phyloP scores from a whole-genome alignment of 176 grass and related monocot species.

The Hordeum vulgare region DNA sequence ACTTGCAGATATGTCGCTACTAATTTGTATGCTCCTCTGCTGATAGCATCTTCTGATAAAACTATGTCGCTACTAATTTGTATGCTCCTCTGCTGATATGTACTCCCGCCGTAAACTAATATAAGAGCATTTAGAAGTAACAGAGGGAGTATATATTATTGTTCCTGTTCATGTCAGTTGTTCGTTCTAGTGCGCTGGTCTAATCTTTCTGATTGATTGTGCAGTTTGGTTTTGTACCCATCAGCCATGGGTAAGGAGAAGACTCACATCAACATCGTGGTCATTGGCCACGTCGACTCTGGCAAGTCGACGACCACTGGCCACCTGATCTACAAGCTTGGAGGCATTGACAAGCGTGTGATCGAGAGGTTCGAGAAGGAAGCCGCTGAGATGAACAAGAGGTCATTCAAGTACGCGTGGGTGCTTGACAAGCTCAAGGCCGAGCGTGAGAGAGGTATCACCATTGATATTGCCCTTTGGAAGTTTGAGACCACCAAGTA shows the following conservation, averaged over 20 bases:
- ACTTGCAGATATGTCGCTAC: too few species aligned
- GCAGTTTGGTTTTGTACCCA: neutral
- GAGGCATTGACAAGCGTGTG: slow-evolving; percentile 88
- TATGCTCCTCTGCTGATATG: neutral
- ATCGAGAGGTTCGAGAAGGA: slow-evolving; percentile 71
- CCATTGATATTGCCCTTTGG: slow-evolving; percentile 76
- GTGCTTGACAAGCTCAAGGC: slow-evolving; percentile 91
- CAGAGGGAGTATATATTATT: too few species aligned
- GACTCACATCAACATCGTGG: slow-evolving; percentile 62
- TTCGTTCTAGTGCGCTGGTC: neutral
- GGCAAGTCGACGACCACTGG: slow-evolving; percentile 79
- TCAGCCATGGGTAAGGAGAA: slow-evolving; percentile 76
- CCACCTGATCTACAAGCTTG: slow-evolving; percentile 77
- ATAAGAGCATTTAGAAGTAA: too few species aligned
- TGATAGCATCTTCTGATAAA: neutral
- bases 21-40: neutral
- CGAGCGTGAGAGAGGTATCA: slow-evolving; percentile 67
- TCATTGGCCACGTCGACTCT: slow-evolving; percentile 76
- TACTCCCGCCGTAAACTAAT: too few species aligned
- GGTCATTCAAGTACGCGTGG: slow-evolving; percentile 85
- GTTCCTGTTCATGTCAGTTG: neutral
- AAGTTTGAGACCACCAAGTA: slow-evolving; percentile 79
- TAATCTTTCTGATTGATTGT: neutral
- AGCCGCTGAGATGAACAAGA: slow-evolving; percentile 70
- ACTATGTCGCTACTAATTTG: neutral